These are phyloP conservation scores for Vigna mungo DNA, from an alignment of 306 rosid genomes.

Conservation along the genomic window DNA sequence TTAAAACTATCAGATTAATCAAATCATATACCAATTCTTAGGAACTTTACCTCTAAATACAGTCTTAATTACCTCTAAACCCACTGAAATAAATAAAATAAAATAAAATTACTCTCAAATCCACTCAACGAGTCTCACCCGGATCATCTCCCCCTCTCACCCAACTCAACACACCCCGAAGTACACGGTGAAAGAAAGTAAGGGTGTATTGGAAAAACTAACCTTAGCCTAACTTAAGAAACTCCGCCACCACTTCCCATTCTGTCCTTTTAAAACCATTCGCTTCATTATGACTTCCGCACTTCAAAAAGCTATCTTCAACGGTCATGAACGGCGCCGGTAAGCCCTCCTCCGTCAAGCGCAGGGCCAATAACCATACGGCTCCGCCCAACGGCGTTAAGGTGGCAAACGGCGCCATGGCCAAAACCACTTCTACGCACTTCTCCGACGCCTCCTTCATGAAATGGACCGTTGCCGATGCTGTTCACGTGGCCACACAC, in stretches of 20 bases:
- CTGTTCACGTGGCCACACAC: constrained; percentile 61
- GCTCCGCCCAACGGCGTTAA: constrained; percentile 33
- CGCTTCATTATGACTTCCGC: neutral
- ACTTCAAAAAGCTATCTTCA: neutral
- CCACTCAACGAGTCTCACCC: too few species aligned
- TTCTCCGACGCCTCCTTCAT: constrained; percentile 52
- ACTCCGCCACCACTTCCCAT: constrained; percentile 50
- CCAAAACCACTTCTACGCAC: constrained; percentile 28
- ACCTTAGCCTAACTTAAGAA: constrained; percentile 42
- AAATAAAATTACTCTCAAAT: too few species aligned
- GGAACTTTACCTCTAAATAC: too few species aligned
- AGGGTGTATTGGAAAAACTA: neutral
- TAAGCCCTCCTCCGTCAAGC: constrained; percentile 47
- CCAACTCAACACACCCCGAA: too few species aligned
- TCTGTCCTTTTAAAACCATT: constrained; percentile 6
- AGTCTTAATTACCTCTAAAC: too few species aligned
- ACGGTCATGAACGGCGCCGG: constrained; percentile 56
- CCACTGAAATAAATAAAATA: too few species aligned
- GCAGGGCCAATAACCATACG: neutral
- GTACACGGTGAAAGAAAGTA: too few species aligned
- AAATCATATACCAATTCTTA: too few species aligned
- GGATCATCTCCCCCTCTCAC: too few species aligned
- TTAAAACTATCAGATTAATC: too few species aligned
- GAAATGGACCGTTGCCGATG: constrained; percentile 77
- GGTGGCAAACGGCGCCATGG: neutral